A percentile compares a stretch with the other conserved stretches of the same genome.
These are phyloP conservation scores for Epicoccum nigrum DNA, from an alignment of 2,329 filamentous ascomycete genomes.

Conservation along the genomic window DNA sequence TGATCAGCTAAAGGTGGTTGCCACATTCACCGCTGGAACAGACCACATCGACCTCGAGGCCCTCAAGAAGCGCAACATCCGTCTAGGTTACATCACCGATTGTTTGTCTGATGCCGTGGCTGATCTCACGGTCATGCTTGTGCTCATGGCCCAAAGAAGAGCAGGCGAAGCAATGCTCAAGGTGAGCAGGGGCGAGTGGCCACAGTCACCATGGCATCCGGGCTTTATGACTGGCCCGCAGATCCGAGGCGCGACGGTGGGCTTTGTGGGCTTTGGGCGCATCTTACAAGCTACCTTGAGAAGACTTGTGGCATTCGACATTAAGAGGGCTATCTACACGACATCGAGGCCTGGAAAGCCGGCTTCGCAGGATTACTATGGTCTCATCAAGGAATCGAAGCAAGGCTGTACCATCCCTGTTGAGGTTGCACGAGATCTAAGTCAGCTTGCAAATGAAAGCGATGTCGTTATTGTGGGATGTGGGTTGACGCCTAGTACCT, in stretches of 20 bases:
- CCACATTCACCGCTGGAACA: conserved; percentile 42
- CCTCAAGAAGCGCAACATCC: conserved; percentile 34
- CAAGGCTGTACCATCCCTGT: conserved; percentile 20
- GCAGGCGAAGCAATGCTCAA: conserved; percentile 35
- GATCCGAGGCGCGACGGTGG: conserved; percentile 31
- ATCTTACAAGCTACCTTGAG: conserved; percentile 38
- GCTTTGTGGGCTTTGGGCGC: conserved; percentile 39
- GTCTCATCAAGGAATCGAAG: conserved; percentile 14
- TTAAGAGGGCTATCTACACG: conserved; percentile 32
- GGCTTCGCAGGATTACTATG: conserved; percentile 33
- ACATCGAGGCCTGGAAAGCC: conserved; percentile 35
- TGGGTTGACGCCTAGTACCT: conserved; percentile 34
- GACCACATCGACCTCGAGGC: conserved; percentile 36
- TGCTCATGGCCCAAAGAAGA: conserved; percentile 41
- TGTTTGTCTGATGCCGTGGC: conserved; percentile 41
- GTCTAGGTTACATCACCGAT: conserved; percentile 40
- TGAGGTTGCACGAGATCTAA: conserved; percentile 24
- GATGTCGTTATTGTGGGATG: conserved; percentile 41
- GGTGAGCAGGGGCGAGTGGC: conserved; percentile 35
- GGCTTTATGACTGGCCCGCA: conserved; percentile 39
- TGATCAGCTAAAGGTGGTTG: conserved; percentile 31
- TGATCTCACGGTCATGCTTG: conserved; percentile 40
- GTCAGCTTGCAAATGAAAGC: conserved; percentile 38
- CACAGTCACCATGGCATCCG: conserved; percentile 41
- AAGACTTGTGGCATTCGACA: conserved; percentile 36